Evolutionary conservation across 2,329 filamentous ascomycete species (phyloP).

Genomic region (Metarhizium robertsii): DNA sequence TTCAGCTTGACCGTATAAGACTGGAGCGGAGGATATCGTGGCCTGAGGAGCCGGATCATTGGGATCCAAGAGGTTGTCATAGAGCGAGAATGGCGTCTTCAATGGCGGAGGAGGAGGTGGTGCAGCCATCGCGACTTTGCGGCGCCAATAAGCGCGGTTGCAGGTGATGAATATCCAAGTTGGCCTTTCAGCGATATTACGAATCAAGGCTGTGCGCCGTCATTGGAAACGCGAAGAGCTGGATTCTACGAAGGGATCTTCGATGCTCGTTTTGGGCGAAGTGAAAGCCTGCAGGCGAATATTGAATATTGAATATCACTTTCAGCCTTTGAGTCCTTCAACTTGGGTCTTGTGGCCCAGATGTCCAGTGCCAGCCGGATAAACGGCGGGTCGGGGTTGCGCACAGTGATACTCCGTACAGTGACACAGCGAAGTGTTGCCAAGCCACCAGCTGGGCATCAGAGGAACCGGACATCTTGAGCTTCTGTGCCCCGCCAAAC

Average conservation of each 20-base stretch:
- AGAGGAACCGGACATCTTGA: neutral
- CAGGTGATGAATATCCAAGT: neutral
- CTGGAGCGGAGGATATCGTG: conserved; percentile 71
- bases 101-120: conserved; percentile 29
- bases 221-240: no score
- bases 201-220: no score
- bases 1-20: conserved; percentile 55
- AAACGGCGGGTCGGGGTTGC: no score
- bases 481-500: neutral
- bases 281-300: no score
- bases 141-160: neutral
- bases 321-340: no score
- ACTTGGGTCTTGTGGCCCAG: neutral
- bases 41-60: conserved; percentile 34
- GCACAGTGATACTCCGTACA: no score
- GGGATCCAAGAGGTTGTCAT: conserved; percentile 72
- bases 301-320: no score
- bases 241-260: neutral
- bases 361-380: no score
- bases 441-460: no score
- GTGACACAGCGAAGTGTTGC: no score
- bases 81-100: conserved; percentile 57
- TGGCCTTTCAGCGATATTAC: neutral
- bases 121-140: conserved; percentile 18
- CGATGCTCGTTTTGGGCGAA: neutral